A percentile compares a stretch with the other conserved stretches of the same genome.
phyloP scores from a whole-genome alignment of 768 basidiomycete species.

The Lactarius quietus region DNA sequence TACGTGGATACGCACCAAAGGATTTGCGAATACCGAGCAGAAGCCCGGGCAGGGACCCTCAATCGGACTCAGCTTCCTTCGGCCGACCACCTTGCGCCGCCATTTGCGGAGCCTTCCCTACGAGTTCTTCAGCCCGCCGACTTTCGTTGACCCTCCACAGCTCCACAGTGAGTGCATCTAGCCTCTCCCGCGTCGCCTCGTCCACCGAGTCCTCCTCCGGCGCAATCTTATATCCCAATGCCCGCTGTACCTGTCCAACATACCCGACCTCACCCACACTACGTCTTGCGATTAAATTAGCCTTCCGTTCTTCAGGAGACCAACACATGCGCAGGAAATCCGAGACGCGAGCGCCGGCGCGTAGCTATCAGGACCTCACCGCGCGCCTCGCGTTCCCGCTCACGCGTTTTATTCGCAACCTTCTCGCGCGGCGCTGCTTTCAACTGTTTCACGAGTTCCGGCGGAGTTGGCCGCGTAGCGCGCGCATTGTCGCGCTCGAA shows the following conservation, averaged over 20 bases:
- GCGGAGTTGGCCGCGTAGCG: constrained; percentile 41
- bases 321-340: constrained; percentile 67
- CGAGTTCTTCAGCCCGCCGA: constrained; percentile 12
- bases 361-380: constrained; percentile 61
- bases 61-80: constrained; percentile 10
- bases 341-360: constrained; percentile 44
- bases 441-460: constrained; percentile 46
- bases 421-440: constrained; percentile 57
- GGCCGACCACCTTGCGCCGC: neutral
- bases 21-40: no score
- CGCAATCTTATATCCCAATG: constrained; percentile 48
- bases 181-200: constrained; percentile 28
- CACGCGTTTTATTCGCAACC: constrained; percentile 61
- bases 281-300: constrained; percentile 49
- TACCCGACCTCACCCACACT: constrained; percentile 67
- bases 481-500: constrained; percentile 37
- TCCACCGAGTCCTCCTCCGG: constrained; percentile 36
- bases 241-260: constrained; percentile 58
- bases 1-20: no score
- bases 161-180: constrained; percentile 31
- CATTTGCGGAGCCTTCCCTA: neutral
- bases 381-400: constrained; percentile 51
- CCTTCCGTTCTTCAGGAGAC: constrained; percentile 43
- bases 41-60: neutral
- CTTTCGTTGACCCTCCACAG: constrained; percentile 34